phyloP scores from a whole-genome alignment of 768 basidiomycete genomes.

The Boletus pseudo-olivaceus region DNA sequence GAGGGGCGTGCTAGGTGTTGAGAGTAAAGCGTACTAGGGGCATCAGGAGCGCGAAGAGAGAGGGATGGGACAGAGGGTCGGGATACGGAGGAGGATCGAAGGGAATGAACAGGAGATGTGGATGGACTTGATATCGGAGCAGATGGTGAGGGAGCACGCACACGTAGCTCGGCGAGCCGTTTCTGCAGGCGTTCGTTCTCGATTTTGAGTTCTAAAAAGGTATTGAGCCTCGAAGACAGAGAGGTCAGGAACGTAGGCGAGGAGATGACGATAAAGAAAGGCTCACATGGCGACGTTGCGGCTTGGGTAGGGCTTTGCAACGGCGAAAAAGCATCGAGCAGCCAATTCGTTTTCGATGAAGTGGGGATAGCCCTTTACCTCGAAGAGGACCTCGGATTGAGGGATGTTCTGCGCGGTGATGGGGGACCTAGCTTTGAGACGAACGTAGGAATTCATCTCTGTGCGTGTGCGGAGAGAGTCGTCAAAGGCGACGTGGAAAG shows the following conservation, averaged over 20 bases:
- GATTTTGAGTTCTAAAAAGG: constrained; percentile 77
- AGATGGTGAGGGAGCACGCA: constrained; percentile 19
- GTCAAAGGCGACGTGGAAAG: constrained; percentile 48
- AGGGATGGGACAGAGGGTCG: constrained; percentile 20
- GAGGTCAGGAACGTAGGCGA: neutral
- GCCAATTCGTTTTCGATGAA: constrained; percentile 36
- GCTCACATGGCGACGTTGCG: constrained; percentile 67
- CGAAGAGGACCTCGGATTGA: constrained; percentile 58
- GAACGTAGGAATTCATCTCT: constrained; percentile 58
- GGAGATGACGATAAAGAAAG: neutral
- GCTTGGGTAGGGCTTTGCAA: constrained; percentile 75
- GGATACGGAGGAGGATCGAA: constrained; percentile 28
- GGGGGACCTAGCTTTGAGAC: constrained; percentile 50
- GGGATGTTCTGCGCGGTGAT: constrained; percentile 22
- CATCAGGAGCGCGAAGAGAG: constrained; percentile 10
- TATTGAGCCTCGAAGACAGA: constrained; percentile 52
- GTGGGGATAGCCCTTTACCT: constrained; percentile 65
- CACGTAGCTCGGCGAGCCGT: constrained; percentile 48
- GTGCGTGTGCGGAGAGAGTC: constrained; percentile 46
- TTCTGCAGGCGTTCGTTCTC: constrained; percentile 81
- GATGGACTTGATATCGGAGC: constrained; percentile 13
- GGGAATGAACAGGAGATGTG: constrained; percentile 23
- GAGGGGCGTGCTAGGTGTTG: constrained; percentile 9
- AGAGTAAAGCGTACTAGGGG: constrained; percentile 15
- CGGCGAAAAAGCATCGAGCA: constrained; percentile 66